phyloP scores from a whole-genome alignment of 768 basidiomycete genomes.

The Mycena rosella region DNA sequence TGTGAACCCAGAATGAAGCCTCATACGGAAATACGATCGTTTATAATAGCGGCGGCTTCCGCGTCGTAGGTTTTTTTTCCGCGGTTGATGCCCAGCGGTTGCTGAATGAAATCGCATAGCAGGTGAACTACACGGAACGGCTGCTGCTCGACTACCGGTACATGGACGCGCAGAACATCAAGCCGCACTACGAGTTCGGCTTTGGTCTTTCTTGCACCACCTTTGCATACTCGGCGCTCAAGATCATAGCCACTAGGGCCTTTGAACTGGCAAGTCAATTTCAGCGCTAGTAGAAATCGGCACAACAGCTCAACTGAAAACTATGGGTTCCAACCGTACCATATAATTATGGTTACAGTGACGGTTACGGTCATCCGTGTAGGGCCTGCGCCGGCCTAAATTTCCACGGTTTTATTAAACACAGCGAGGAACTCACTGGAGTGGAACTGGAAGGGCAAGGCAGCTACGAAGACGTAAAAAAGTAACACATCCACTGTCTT shows the following conservation, averaged over 20 bases:
- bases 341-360: no score
- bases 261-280: no score
- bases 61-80: conserved; percentile 39
- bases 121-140: conserved; percentile 78
- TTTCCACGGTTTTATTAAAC: no score
- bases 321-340: no score
- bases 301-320: no score
- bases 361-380: no score
- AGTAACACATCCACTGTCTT: no score
- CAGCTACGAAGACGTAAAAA: no score
- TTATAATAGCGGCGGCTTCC: conserved; percentile 53
- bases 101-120: not conserved
- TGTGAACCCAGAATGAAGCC: conserved; percentile 22
- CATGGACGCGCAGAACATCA: conserved; percentile 66
- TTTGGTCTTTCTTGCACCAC: conserved; percentile 82
- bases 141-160: conserved; percentile 77
- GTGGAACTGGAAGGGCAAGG: no score
- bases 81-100: conserved; percentile 20
- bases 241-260: conserved; percentile 52
- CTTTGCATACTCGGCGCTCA: conserved; percentile 71
- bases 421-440: no score
- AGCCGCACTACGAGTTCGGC: conserved; percentile 74
- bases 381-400: no score
- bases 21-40: conserved; percentile 48
- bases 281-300: no score